phyloP scores from a whole-genome alignment of 2,329 filamentous ascomycete genomes.

The Aspergillus terreus region DNA sequence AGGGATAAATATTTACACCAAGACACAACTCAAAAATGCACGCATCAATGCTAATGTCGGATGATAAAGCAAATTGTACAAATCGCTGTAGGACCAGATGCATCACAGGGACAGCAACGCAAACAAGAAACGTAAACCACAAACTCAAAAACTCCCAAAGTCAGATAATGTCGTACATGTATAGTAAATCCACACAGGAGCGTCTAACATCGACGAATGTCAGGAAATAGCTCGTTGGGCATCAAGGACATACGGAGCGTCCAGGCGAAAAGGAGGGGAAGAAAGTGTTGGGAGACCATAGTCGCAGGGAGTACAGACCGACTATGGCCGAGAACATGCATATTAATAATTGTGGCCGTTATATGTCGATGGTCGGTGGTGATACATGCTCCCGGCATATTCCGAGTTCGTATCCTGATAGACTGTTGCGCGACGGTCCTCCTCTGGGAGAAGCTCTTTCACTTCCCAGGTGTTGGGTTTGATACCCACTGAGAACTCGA shows the following conservation, averaged over 20 bases:
- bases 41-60: background rate
- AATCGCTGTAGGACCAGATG: background rate
- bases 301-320: background rate
- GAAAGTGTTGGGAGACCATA: background rate
- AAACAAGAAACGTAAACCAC: background rate
- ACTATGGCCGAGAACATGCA: background rate
- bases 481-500: slow-evolving; percentile 95
- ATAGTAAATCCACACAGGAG: slow-evolving; percentile 1
- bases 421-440: slow-evolving; percentile 69
- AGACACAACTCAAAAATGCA: background rate
- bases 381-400: slow-evolving; percentile 43
- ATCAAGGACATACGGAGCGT: background rate
- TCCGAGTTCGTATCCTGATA: slow-evolving; percentile 59
- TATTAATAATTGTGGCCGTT: slow-evolving; percentile 35
- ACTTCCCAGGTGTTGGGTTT: slow-evolving; percentile 98
- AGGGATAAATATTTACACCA: background rate
- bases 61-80: background rate
- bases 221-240: background rate
- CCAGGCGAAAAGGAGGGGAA: background rate
- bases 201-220: slow-evolving; percentile 6
- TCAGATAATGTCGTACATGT: slow-evolving; percentile 5
- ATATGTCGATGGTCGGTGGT: slow-evolving; percentile 37
- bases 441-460: slow-evolving; percentile 81
- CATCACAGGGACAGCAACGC: background rate
- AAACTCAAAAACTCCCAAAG: background rate